A percentile compares a stretch with the other conserved stretches of the same genome.
Evolutionary conservation across 106 monocot species (phyloP).

Genomic region (Xerophyta viscosa): DNA sequence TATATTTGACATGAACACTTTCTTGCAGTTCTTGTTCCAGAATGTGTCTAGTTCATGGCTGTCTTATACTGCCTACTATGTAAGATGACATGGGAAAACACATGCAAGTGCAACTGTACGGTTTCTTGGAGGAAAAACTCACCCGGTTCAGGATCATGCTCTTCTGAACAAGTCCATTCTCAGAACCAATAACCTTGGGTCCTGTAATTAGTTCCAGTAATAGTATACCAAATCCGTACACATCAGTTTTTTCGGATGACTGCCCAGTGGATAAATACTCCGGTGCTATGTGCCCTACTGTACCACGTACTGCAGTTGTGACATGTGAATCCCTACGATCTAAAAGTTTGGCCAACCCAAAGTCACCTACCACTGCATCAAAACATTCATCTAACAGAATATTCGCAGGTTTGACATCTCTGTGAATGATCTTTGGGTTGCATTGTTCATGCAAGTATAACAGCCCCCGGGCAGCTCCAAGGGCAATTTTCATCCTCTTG

Average conservation of each 20-base stretch:
- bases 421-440: slow-evolving; percentile 92
- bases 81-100: too few species aligned
- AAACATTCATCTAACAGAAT: slow-evolving; percentile 82
- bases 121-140: slow-evolving; percentile 12
- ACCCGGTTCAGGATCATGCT: slow-evolving; percentile 90
- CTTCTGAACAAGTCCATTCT: slow-evolving; percentile 55
- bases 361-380: slow-evolving; percentile 95
- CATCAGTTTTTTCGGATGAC: slow-evolving; percentile 98
- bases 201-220: slow-evolving; percentile 78
- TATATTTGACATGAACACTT: too few species aligned
- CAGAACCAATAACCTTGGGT: slow-evolving; percentile 42
- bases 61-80: too few species aligned
- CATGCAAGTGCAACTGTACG: too few species aligned
- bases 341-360: slow-evolving; percentile 89
- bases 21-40: too few species aligned
- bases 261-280: slow-evolving; percentile 94
- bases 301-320: slow-evolving; percentile 89
- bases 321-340: slow-evolving; percentile 92
- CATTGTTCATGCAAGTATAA: slow-evolving; percentile 96
- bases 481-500: slow-evolving; percentile 72
- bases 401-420: slow-evolving; percentile 97
- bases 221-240: slow-evolving; percentile 92
- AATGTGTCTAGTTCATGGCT: too few species aligned
- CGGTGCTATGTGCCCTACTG: slow-evolving; percentile 89
- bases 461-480: slow-evolving; percentile 85